These are phyloP conservation scores for Chenopodium suecicum DNA, from an alignment of 148 eudicot genomes.

Conservation along the genomic window DNA sequence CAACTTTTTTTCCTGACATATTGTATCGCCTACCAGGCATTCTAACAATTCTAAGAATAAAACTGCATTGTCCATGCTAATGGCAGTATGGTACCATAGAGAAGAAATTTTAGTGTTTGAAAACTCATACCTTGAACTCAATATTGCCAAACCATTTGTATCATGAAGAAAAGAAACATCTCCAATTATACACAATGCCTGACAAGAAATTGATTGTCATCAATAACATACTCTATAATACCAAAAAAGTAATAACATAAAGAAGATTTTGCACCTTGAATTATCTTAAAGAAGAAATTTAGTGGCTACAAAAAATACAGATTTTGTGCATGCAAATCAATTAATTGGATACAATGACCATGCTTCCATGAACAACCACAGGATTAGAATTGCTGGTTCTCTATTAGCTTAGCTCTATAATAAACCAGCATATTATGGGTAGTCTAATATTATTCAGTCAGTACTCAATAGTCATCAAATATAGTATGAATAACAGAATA, in stretches of 20 bases:
- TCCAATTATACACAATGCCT: conserved; percentile 85
- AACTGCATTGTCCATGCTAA: background rate
- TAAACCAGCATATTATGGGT: no score
- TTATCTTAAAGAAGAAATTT: background rate
- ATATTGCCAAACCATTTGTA: conserved; percentile 87
- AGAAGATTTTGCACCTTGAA: background rate
- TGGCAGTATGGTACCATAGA: background rate
- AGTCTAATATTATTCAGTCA: no score
- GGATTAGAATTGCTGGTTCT: background rate
- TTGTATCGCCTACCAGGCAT: background rate
- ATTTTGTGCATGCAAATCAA: background rate
- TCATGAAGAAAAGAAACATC: conserved; percentile 95
- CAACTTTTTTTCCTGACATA: background rate
- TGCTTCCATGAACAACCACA: background rate
- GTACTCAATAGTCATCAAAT: no score
- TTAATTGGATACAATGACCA: background rate
- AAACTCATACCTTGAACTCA: conserved; percentile 52
- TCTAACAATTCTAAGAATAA: background rate
- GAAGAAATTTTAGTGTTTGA: background rate
- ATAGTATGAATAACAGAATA: no score
- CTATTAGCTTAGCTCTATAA: background rate
- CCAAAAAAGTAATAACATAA: background rate
- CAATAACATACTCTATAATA: background rate
- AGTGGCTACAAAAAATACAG: background rate
- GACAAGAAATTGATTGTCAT: conserved; percentile 10